Evolutionary conservation across 2,329 filamentous ascomycete genomes (phyloP).

Genomic region (Diaporthe vaccinii): DNA sequence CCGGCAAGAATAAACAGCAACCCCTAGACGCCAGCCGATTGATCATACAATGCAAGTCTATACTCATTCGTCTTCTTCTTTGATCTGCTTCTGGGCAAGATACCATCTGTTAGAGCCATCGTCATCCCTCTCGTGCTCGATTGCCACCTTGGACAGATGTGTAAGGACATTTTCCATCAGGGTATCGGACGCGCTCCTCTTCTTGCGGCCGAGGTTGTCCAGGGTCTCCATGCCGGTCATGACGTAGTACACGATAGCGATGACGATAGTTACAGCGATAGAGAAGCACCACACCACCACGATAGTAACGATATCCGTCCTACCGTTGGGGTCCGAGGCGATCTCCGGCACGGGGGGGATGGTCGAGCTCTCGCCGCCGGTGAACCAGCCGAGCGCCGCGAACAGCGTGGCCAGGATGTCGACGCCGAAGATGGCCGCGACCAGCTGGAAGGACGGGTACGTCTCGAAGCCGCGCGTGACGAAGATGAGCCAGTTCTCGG

Average conservation of each 20-base stretch:
- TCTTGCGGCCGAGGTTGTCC: conserved; percentile 73
- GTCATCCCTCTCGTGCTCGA: conserved; percentile 68
- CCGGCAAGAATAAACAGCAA: conserved; percentile 8
- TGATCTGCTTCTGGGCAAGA: conserved; percentile 38
- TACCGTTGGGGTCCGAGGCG: conserved; percentile 54
- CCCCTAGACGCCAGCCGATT: conserved; percentile 20
- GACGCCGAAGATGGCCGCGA: conserved; percentile 78
- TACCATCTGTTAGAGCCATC: conserved; percentile 32
- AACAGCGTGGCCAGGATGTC: conserved; percentile 81
- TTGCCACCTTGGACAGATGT: conserved; percentile 73
- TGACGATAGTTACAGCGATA: conserved; percentile 75
- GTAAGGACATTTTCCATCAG: conserved; percentile 76
- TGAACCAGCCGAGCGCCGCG: conserved; percentile 81
- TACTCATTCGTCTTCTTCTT: conserved; percentile 39
- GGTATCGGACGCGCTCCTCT: conserved; percentile 72
- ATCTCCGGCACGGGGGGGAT: conserved; percentile 43
- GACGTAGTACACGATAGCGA: conserved; percentile 74
- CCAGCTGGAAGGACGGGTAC: conserved; percentile 81
- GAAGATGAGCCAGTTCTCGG: conserved; percentile 85
- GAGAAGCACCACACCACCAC: conserved; percentile 76
- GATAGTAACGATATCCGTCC: conserved; percentile 69
- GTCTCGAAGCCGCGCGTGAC: conserved; percentile 81
- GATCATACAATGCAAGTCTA: conserved; percentile 29
- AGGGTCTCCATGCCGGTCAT: conserved; percentile 71
- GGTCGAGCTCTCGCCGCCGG: conserved; percentile 48